Percentiles rank a stretch among this genome's conserved stretches.
These are phyloP conservation scores for Babjeviella inositovora DNA, from an alignment of 805 yeast species.

Conservation along the genomic window DNA sequence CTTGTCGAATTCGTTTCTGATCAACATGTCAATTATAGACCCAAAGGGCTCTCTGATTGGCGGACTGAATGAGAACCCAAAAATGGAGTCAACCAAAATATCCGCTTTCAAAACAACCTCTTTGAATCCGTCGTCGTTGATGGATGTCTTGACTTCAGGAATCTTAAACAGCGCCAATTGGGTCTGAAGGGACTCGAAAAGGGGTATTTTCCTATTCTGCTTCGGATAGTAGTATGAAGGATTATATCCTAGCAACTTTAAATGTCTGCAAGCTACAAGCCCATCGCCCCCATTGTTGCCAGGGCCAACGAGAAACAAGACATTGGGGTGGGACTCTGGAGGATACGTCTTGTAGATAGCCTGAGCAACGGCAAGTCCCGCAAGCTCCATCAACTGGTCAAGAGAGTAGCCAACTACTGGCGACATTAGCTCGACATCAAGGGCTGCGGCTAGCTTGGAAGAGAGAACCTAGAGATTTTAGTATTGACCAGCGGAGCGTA, in stretches of 20 bases:
- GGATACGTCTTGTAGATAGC: slow-evolving; percentile 62
- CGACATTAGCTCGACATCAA: too few species aligned
- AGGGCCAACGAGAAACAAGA: slow-evolving; percentile 77
- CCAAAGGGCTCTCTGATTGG: slow-evolving; percentile 74
- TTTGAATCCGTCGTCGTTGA: too few species aligned
- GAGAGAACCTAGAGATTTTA: too few species aligned
- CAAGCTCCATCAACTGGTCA: slow-evolving; percentile 67
- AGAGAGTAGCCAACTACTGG: too few species aligned
- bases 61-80: slow-evolving; percentile 89
- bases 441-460: too few species aligned
- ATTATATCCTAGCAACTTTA: slow-evolving; percentile 60
- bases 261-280: slow-evolving; percentile 85
- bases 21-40: slow-evolving; percentile 21
- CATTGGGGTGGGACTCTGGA: slow-evolving; percentile 19
- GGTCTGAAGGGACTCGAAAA: slow-evolving; percentile 42
- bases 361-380: slow-evolving; percentile 89
- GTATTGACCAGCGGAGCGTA: too few species aligned
- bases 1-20: slow-evolving; percentile 10
- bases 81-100: slow-evolving; percentile 63
- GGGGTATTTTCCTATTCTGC: slow-evolving; percentile 29
- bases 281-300: slow-evolving; percentile 99
- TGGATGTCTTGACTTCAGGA: slow-evolving; percentile 13
- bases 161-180: slow-evolving; percentile 59
- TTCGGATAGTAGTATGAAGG: slow-evolving; percentile 78
- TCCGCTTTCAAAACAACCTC: slow-evolving; percentile 14